Base-by-base conservation (phyloP, 1,284 basidiomycete species). In the Cutaneotrichosporon arboriforme region DNA sequence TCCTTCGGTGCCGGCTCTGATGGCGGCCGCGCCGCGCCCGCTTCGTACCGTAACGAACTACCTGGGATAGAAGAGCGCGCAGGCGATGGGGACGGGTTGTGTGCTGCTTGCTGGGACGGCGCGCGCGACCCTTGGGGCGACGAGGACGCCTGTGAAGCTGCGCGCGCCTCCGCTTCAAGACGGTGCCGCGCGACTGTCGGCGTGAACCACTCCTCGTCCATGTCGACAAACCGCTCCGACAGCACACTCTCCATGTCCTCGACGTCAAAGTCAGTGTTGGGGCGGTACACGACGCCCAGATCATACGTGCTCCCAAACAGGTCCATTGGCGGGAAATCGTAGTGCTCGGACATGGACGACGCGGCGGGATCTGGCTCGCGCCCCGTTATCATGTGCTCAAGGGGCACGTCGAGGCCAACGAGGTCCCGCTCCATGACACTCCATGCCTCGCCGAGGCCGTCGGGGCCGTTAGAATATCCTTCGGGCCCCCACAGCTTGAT, bases 131-230 rank as follows among this genome's bases (percentile, higher is more conserved):
- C 21, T 15, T 37, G 46, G 7, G 34, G 17, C 15, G 36, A 18
- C 13, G 46, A 46, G 10, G 44, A 36, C 33, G 44, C 34, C 13
- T 17, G 17, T n/a, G 43, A 33, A 3, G 43, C 43, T 4, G 46
- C 46, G 9, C 47, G 38, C 17, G 52, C 52, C 26, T 63, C 64
- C 7, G 61, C 58, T 13, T 64, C 63, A 18, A 64, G 52, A 15
- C 67, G 46, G 39, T 65, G 59, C 9, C 68, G 51, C 18, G 67
- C 67, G 4, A 75, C 66, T 1, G 73, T 74, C 2, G 73, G 72
- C n/a, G 67, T 73, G 50, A 75, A 75, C 66, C 69, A 75, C 38
- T 73, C 72, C 49, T 75, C 72, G 46, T 74, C 70, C 70, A 75
- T 69, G 52, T 73, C 71, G 4, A 57, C 59, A 53, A 74, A 70